phyloP scores from a whole-genome alignment of 2,329 filamentous ascomycete genomes.

The Fusarium papillatum region DNA sequence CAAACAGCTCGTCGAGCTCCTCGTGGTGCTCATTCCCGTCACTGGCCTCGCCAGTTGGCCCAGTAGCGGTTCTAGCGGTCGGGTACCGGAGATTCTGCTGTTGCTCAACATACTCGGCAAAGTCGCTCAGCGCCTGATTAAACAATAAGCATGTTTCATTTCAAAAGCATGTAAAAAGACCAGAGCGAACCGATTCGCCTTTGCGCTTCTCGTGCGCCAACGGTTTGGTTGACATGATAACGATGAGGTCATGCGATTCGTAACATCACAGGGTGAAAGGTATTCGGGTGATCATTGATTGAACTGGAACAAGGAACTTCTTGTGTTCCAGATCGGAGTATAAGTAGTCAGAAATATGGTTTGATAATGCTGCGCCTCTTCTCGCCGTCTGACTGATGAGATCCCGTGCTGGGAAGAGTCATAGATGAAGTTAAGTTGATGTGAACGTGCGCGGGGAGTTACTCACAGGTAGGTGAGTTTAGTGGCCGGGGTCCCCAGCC shows the following conservation, averaged over 20 bases:
- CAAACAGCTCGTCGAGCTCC: slow-evolving; percentile 92
- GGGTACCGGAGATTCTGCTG: slow-evolving; percentile 84
- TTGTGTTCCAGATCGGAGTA: neutral
- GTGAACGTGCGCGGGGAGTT: slow-evolving; percentile 38
- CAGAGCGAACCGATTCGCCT: slow-evolving; percentile 80
- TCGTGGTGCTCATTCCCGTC: slow-evolving; percentile 70
- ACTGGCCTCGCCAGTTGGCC: slow-evolving; percentile 47
- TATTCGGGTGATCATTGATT: slow-evolving; percentile 49
- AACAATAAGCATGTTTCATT: slow-evolving; percentile 18
- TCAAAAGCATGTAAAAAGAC: neutral
- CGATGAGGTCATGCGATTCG: slow-evolving; percentile 40
- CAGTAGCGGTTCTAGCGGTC: slow-evolving; percentile 48
- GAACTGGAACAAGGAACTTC: slow-evolving; percentile 10
- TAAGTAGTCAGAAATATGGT: slow-evolving; percentile 22
- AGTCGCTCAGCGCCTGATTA: slow-evolving; percentile 85
- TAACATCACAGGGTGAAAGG: slow-evolving; percentile 20
- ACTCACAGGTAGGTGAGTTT: slow-evolving; percentile 26
- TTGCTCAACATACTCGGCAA: slow-evolving; percentile 97
- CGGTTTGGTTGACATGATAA: slow-evolving; percentile 71
- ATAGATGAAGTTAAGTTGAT: slow-evolving; percentile 34
- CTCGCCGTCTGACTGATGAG: slow-evolving; percentile 39
- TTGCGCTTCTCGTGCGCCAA: slow-evolving; percentile 85
- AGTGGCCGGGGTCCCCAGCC: slow-evolving; percentile 8
- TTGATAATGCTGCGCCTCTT: slow-evolving; percentile 33
- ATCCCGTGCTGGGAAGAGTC: slow-evolving; percentile 39